phyloP scores from a whole-genome alignment of 768 basidiomycete species.

The Tylopilus cervinicoccineus region DNA sequence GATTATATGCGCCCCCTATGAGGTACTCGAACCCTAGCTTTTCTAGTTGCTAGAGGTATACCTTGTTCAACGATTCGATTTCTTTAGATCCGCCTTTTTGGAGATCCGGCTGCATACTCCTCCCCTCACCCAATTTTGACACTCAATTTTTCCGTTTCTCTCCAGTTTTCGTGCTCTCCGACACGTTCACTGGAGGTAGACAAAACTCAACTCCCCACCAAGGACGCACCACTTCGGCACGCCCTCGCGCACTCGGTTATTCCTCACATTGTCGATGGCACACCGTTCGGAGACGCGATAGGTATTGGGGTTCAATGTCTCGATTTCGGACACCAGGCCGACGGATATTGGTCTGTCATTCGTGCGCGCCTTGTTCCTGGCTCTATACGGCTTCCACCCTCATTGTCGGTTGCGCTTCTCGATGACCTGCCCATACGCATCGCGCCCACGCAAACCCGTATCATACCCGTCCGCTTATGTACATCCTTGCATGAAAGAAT shows the following conservation, averaged over 20 bases:
- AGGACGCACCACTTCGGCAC: conserved; percentile 31
- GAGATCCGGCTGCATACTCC: conserved; percentile 52
- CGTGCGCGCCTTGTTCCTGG: conserved; percentile 8
- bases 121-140: conserved; percentile 50
- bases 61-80: background rate
- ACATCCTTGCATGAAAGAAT: conserved; percentile 37
- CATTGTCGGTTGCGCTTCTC: conserved; percentile 19
- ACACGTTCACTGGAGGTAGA: background rate
- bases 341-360: conserved; percentile 53
- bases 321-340: conserved; percentile 11
- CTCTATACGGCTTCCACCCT: conserved; percentile 4
- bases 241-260: conserved; percentile 51
- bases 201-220: background rate
- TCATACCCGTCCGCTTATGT: conserved; percentile 48
- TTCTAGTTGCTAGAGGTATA: background rate
- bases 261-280: conserved; percentile 72
- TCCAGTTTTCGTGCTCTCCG: conserved; percentile 29
- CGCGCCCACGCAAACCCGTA: conserved; percentile 59
- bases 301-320: conserved; percentile 59
- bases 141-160: conserved; percentile 46
- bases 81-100: conserved; percentile 74
- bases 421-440: conserved; percentile 32
- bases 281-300: conserved; percentile 66
- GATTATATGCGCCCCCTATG: conserved; percentile 79
- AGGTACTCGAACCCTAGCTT: conserved; percentile 39